phyloP scores from a whole-genome alignment of 2,329 filamentous ascomycete species.

The Botryotinia globosa region DNA sequence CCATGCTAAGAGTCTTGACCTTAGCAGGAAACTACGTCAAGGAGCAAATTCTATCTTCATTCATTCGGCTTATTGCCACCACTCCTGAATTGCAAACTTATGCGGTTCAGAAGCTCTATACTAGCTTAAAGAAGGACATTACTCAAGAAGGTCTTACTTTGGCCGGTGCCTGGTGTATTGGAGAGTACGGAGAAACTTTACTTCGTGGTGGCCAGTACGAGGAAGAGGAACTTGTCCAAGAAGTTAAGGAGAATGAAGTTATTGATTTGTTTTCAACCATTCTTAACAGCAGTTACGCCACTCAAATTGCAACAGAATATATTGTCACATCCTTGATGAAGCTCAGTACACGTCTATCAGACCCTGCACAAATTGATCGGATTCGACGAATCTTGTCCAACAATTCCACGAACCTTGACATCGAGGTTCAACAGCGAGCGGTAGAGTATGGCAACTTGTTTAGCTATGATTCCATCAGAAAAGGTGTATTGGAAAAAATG shows the following conservation, averaged over 20 bases:
- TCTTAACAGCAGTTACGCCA: constrained; percentile 90
- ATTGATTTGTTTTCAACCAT: constrained; percentile 91
- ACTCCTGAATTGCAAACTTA: constrained; percentile 95
- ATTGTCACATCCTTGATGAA: constrained; percentile 95
- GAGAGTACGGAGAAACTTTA: constrained; percentile 92
- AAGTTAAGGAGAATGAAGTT: constrained; percentile 83
- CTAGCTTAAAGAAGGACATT: constrained; percentile 89
- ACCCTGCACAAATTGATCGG: constrained; percentile 81
- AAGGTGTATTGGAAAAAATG: constrained; percentile 95
- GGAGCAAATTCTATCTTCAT: constrained; percentile 95
- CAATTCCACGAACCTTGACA: constrained; percentile 83
- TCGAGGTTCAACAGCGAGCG: constrained; percentile 93
- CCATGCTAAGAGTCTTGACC: constrained; percentile 90
- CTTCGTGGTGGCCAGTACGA: constrained; percentile 87
- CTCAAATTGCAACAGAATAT: constrained; percentile 88
- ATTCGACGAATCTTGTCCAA: constrained; percentile 73
- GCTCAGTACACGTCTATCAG: constrained; percentile 81
- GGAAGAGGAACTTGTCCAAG: constrained; percentile 80
- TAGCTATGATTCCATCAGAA: constrained; percentile 78
- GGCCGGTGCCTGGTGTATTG: constrained; percentile 94
- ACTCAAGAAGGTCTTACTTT: constrained; percentile 94
- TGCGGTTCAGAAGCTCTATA: constrained; percentile 91
- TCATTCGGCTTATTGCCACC: constrained; percentile 91
- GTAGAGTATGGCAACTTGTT: constrained; percentile 98
- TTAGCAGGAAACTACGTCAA: constrained; percentile 96